Evolutionary conservation across 2,329 filamentous ascomycete species (phyloP).

Genomic region (Botrytis medusae): DNA sequence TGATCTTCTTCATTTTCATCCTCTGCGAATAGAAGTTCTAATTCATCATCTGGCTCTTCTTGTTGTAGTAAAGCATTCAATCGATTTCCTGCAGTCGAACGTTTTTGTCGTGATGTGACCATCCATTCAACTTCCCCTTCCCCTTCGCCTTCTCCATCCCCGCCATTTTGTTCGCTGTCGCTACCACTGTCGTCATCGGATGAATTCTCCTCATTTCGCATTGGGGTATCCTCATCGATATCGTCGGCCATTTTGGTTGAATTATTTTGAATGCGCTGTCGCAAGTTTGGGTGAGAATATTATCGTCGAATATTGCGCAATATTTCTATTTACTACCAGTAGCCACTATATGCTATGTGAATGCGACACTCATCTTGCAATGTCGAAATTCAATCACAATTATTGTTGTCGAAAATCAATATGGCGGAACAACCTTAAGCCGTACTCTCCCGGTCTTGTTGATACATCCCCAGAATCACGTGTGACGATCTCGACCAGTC

Average conservation of each 20-base stretch:
- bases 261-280: background rate
- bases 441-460: background rate
- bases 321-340: background rate
- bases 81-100: constrained; percentile 80
- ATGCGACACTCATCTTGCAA: background rate
- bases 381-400: background rate
- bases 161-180: constrained; percentile 25
- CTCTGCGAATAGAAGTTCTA: constrained; percentile 75
- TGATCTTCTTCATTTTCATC: constrained; percentile 60
- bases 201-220: constrained; percentile 28
- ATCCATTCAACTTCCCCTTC: constrained; percentile 60
- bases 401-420: constrained; percentile 12
- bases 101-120: constrained; percentile 69
- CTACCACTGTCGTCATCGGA: constrained; percentile 26
- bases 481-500: background rate
- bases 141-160: constrained; percentile 30
- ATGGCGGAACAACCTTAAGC: constrained; percentile 3
- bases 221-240: constrained; percentile 25
- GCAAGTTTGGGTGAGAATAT: background rate
- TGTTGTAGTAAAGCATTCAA: constrained; percentile 76
- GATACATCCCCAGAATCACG: background rate
- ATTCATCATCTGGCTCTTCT: constrained; percentile 60
- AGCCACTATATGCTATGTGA: background rate
- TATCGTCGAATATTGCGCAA: background rate
- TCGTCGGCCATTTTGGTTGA: constrained; percentile 24